A percentile compares a stretch with the other conserved stretches of the same genome.
phyloP scores from a whole-genome alignment of 805 yeast genomes.

The Kodamaea kakaduensis region DNA sequence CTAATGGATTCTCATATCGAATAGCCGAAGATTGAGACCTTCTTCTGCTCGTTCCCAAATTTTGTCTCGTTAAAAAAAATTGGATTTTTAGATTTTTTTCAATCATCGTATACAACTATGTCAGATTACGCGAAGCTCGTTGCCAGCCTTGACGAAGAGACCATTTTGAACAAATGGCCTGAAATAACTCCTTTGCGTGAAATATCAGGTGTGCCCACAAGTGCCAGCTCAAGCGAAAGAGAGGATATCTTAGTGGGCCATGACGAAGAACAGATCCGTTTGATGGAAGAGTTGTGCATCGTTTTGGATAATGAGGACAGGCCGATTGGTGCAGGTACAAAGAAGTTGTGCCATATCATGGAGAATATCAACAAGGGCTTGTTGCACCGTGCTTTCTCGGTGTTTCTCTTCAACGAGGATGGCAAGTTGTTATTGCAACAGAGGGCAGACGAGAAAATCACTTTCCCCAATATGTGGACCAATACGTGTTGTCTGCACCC shows the following conservation, averaged over 20 bases:
- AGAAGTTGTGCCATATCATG: slow-evolving; percentile 87
- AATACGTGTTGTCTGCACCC: slow-evolving; percentile 99
- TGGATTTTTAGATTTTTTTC: no score
- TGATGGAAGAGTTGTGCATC: slow-evolving; percentile 96
- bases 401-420: slow-evolving; percentile 80
- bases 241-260: slow-evolving; percentile 69
- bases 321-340: slow-evolving; percentile 92
- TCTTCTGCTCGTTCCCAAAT: no score
- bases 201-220: slow-evolving; percentile 55
- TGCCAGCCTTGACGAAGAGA: slow-evolving; percentile 42
- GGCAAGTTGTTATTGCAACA: slow-evolving; percentile 83
- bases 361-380: slow-evolving; percentile 80
- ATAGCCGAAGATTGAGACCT: no score
- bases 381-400: slow-evolving; percentile 93
- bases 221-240: slow-evolving; percentile 31
- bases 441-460: slow-evolving; percentile 93
- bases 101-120: slow-evolving; percentile 10
- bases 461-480: slow-evolving; percentile 97
- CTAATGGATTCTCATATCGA: no score
- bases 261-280: slow-evolving; percentile 87
- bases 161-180: slow-evolving; percentile 56
- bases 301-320: slow-evolving; percentile 83
- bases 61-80: no score
- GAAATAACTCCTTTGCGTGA: slow-evolving; percentile 62
- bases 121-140: slow-evolving; percentile 49